A percentile compares a stretch with the other conserved stretches of the same genome.
Evolutionary conservation across 176 grass and related monocot species (phyloP).

Genomic region (Lolium multiflorum): DNA sequence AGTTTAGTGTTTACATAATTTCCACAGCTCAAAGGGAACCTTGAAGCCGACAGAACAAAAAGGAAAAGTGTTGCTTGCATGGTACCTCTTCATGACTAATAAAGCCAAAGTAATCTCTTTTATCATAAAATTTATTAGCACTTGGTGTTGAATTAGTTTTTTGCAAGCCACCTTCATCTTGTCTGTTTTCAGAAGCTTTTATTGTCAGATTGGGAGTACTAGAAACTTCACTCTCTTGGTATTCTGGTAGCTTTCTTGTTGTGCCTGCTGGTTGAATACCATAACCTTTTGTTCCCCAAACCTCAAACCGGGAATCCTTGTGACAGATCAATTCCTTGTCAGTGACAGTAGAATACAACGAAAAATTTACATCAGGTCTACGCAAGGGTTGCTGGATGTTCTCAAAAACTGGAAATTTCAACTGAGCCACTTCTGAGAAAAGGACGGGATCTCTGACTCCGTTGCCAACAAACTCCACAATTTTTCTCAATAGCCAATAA

Average conservation of each 20-base stretch:
- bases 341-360: constrained; percentile 71
- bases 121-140: constrained; percentile 59
- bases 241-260: constrained; percentile 73
- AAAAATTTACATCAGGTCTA: constrained; percentile 91
- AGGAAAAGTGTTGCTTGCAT: constrained; percentile 12
- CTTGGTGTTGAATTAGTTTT: constrained; percentile 39
- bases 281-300: constrained; percentile 89
- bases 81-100: constrained; percentile 87
- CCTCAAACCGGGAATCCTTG: constrained; percentile 79
- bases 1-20: not conserved
- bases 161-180: constrained; percentile 44
- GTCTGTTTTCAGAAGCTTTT: constrained; percentile 36
- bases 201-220: constrained; percentile 46
- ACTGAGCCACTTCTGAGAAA: constrained; percentile 75
- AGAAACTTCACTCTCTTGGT: constrained; percentile 48
- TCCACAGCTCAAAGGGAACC: constrained; percentile 28
- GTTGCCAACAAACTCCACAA: constrained; percentile 86
- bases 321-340: constrained; percentile 89
- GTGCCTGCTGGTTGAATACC: constrained; percentile 64
- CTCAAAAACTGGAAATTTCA: constrained; percentile 62
- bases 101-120: constrained; percentile 75
- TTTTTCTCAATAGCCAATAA: constrained; percentile 91
- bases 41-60: constrained; percentile 5
- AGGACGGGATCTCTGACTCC: constrained; percentile 84
- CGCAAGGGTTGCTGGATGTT: constrained; percentile 57